Base-by-base conservation (phyloP, 2,329 filamentous ascomycete species). In the Nannizzia gypsea region DNA sequence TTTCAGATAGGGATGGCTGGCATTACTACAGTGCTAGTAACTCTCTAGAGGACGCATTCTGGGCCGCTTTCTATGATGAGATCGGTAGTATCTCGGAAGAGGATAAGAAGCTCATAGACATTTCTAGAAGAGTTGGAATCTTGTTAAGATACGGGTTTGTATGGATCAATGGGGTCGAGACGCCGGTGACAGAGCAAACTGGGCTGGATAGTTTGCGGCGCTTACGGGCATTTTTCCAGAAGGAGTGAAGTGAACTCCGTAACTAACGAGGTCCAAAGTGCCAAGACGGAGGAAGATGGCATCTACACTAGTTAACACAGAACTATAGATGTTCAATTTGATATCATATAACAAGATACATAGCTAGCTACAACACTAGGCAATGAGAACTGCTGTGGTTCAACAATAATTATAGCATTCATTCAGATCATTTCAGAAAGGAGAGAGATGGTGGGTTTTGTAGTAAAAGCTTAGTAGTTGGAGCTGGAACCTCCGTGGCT, bases 31-130 rank as follows among this genome's bases (percentile, higher is more conserved):
- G 56, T 22, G 17, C 50, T 46, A 46, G 46, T 28, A 34, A 24
- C n/a, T 9, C 58, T n/a, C 56, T 61, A 15, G 59, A 61, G 34
- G 46, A 17, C 3, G 56, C 48, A 48, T 61, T 61, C 50, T 61
- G 56, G 59, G 34, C 20, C n/a, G 17, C 46, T 17, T 61, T 61
- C 48, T 34, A 56, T 36, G 11, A 61, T 55, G 34, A 56, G 36
- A 48, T 56, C 22, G 56, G n/a, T 40, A 36, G 3, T 28, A 28
- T 57, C 3, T 56, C 52, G 26, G 52, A 56, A 36, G 26, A 34
- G 34, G 26, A 56, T 26, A 56, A 56, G 26, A 56, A 56, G 28
- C n/a, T 34, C 22, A 56, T 56, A n/a, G 28, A 56, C 24, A 34
- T 56, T 34, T 56, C 52, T 36, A 56, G 52, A 56, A 56, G 52